Evolutionary conservation across 2,329 filamentous ascomycete species (phyloP).

Genomic region (Dactylonectria estremocensis): DNA sequence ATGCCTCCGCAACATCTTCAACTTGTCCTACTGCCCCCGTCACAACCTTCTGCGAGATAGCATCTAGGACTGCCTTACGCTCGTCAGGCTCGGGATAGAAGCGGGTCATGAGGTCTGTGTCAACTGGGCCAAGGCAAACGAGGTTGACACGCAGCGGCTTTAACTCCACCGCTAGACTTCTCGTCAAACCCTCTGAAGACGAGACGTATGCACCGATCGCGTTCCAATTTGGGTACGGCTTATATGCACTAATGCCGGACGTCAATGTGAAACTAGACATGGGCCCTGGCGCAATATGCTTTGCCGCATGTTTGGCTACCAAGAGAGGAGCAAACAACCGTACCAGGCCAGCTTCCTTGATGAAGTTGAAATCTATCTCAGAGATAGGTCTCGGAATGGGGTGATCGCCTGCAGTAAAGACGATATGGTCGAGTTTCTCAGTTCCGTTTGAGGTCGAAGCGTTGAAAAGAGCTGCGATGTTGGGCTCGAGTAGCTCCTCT

Average conservation of each 20-base stretch:
- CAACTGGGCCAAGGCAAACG: slow-evolving; percentile 2
- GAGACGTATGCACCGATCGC: too few relatives aligned
- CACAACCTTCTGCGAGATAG: too few relatives aligned
- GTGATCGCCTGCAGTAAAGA: slow-evolving; percentile 9
- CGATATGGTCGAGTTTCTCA: slow-evolving; percentile 6
- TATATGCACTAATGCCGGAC: neutral
- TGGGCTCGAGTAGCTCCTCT: neutral
- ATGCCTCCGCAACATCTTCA: too few relatives aligned
- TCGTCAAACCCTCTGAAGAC: neutral
- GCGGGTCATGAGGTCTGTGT: neutral
- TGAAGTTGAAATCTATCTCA: neutral
- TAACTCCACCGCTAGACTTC: neutral
- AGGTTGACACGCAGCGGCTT: neutral
- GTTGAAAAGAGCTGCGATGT: neutral
- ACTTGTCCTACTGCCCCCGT: too few relatives aligned
- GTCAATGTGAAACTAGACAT: neutral
- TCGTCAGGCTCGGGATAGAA: too few relatives aligned
- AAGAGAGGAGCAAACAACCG: neutral
- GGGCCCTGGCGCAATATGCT: neutral
- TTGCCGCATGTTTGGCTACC: neutral
- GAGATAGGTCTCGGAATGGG: slow-evolving; percentile 8
- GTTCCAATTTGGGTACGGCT: too few relatives aligned
- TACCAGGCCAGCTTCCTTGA: neutral
- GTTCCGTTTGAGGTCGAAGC: slow-evolving; percentile 9
- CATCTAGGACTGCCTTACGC: too few relatives aligned